phyloP scores from a whole-genome alignment of 805 yeast species.

The Cyberlindnera meyerae region DNA sequence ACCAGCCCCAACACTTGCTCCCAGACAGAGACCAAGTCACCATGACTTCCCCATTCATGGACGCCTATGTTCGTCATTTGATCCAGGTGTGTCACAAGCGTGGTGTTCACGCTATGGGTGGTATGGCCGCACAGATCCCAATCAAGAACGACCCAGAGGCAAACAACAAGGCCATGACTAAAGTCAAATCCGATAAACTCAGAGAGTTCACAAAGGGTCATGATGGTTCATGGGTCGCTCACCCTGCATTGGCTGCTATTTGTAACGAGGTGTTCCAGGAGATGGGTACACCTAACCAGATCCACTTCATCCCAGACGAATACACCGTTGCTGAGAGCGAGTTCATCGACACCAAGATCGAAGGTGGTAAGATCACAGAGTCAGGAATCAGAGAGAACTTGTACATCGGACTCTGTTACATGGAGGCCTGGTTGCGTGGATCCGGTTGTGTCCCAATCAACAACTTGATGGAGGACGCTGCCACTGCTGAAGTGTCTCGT shows the following conservation, averaged over 20 bases:
- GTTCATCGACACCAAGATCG: slow-evolving; percentile 59
- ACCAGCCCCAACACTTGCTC: slow-evolving; percentile 57
- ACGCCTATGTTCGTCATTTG: slow-evolving; percentile 66
- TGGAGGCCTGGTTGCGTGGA: slow-evolving; percentile 84
- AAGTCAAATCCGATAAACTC: slow-evolving; percentile 69
- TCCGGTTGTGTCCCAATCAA: slow-evolving; percentile 84
- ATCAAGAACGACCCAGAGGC: slow-evolving; percentile 64
- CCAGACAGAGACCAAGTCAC: slow-evolving; percentile 81
- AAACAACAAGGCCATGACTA: slow-evolving; percentile 63
- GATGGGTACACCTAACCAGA: slow-evolving; percentile 82
- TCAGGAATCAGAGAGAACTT: slow-evolving; percentile 68
- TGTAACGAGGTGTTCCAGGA: slow-evolving; percentile 69
- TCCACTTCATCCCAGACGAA: slow-evolving; percentile 47
- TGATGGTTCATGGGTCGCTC: slow-evolving; percentile 89
- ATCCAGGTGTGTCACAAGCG: slow-evolving; percentile 72
- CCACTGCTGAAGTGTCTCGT: slow-evolving; percentile 84
- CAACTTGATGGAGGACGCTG: slow-evolving; percentile 85
- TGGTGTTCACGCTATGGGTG: slow-evolving; percentile 85
- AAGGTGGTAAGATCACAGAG: slow-evolving; percentile 59
- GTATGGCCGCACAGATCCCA: slow-evolving; percentile 87
- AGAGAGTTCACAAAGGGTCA: slow-evolving; percentile 76
- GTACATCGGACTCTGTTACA: slow-evolving; percentile 71
- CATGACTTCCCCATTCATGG: slow-evolving; percentile 79
- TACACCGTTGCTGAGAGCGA: slow-evolving; percentile 51
- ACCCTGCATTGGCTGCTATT: slow-evolving; percentile 73